Conservation (phyloP, 202 grass and related monocot species). For the Cymbopogon flexuosus region DNA sequence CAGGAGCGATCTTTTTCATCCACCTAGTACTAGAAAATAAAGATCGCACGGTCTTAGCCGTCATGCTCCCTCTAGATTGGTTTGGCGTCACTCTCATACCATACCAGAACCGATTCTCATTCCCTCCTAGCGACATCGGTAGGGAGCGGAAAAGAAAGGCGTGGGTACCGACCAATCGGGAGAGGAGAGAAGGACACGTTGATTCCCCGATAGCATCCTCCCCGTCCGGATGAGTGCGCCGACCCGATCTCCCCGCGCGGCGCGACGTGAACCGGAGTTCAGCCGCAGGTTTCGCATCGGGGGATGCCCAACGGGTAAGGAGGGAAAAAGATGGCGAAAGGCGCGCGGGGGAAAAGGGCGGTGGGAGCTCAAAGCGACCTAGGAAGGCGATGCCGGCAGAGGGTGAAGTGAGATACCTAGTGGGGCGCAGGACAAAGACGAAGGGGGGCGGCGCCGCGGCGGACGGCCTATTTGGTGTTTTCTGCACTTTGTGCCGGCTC, state of each 20-base stretch:
- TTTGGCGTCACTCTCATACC: conserved; percentile 18
- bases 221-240: conserved; percentile 32
- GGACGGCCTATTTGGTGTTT: background rate
- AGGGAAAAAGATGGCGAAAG: background rate
- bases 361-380: background rate
- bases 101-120: conserved; percentile 38
- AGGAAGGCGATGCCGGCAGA: background rate
- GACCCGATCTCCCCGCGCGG: conserved; percentile 18
- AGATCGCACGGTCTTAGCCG: conserved; percentile 31
- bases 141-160: conserved; percentile 25
- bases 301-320: conserved; percentile 35
- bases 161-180: conserved; percentile 11
- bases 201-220: conserved; percentile 44
- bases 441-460: background rate
- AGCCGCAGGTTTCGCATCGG: conserved; percentile 35
- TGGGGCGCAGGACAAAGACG: background rate
- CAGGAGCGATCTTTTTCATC: conserved; percentile 33
- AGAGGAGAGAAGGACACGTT: conserved; percentile 34
- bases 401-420: conserved; percentile 23
- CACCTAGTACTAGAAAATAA: conserved; percentile 39
- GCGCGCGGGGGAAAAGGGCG: background rate
- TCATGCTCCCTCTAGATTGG: conserved; percentile 31
- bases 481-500: background rate
- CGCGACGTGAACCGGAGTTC: conserved; percentile 24
- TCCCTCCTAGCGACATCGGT: conserved; percentile 35